Percentiles rank a stretch among this genome's conserved stretches.
phyloP scores from a whole-genome alignment of 1,284 basidiomycete genomes.

The Schizophyllum amplum region DNA sequence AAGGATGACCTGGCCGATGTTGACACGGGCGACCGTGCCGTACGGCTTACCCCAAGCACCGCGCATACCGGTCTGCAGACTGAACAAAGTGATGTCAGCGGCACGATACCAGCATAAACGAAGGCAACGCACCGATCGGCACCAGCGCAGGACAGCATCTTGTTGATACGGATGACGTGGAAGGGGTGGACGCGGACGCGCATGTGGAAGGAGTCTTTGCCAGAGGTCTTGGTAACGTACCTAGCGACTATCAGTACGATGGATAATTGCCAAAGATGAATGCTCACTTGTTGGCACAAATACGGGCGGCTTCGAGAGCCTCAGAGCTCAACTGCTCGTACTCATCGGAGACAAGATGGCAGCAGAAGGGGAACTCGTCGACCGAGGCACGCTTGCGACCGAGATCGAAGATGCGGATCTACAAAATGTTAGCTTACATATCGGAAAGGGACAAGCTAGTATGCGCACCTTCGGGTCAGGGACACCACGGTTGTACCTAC shows the following conservation, averaged over 20 bases:
- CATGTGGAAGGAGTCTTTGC: slow-evolving; percentile 99
- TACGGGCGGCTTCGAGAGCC: slow-evolving; percentile 97
- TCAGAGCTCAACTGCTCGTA: slow-evolving; percentile 97
- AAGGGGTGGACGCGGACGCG: slow-evolving; percentile 97
- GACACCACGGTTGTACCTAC: slow-evolving; percentile 97
- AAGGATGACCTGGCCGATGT: slow-evolving; percentile 97
- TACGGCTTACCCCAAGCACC: slow-evolving; percentile 99
- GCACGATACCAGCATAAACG: slow-evolving; percentile 10
- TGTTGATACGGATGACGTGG: slow-evolving; percentile 99
- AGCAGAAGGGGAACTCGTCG: slow-evolving; percentile 97
- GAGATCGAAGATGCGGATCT: slow-evolving; percentile 92
- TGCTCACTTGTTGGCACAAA: slow-evolving; percentile 89
- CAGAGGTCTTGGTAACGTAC: slow-evolving; percentile 96
- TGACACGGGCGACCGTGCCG: slow-evolving; percentile 89
- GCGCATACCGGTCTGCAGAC: slow-evolving; percentile 98
- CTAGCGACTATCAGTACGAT: neutral
- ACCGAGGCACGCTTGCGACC: slow-evolving; percentile 93
- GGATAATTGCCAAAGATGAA: neutral
- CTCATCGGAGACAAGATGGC: slow-evolving; percentile 95
- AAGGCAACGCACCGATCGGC: slow-evolving; percentile 74
- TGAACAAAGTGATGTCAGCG: slow-evolving; percentile 19
- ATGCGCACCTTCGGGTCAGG: slow-evolving; percentile 77
- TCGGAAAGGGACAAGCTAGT: slow-evolving; percentile 6
- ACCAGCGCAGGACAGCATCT: slow-evolving; percentile 99
- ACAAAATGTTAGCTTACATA: slow-evolving; percentile 7